Conservation (phyloP, 2,329 filamentous ascomycete species). For the Aspergillus sp. region DNA sequence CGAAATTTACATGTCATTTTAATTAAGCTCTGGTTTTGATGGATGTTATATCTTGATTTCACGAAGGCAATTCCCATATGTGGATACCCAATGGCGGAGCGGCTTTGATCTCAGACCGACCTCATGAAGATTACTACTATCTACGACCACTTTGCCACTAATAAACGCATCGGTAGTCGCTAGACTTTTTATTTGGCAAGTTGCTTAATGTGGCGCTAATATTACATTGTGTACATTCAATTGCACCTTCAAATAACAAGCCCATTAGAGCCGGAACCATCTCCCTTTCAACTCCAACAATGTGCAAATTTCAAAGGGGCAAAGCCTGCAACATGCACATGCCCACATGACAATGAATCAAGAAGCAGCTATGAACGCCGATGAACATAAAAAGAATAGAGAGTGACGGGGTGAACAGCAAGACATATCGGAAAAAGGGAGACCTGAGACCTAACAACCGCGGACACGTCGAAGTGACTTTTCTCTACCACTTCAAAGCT, state of each 20-base stretch:
- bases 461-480: neutral
- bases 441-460: neutral
- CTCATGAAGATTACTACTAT: no score
- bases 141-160: neutral
- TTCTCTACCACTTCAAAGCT: conserved; percentile 57
- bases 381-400: neutral
- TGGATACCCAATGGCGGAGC: no score
- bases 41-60: no score
- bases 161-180: neutral
- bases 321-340: neutral
- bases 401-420: no score
- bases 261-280: neutral
- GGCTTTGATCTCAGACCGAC: no score
- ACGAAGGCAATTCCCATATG: no score
- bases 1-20: no score
- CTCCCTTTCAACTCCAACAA: neutral
- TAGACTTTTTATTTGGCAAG: neutral
- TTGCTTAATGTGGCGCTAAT: neutral
- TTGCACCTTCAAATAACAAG: neutral
- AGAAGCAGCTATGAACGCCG: neutral
- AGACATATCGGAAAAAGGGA: neutral
- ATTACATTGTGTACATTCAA: neutral
- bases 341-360: neutral
- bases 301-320: neutral
- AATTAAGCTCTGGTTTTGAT: no score